Evolutionary conservation across 1,139 yeast species (phyloP), one percentile per base, ranked within the genome.

Genomic region (Candida sp.): DNA sequence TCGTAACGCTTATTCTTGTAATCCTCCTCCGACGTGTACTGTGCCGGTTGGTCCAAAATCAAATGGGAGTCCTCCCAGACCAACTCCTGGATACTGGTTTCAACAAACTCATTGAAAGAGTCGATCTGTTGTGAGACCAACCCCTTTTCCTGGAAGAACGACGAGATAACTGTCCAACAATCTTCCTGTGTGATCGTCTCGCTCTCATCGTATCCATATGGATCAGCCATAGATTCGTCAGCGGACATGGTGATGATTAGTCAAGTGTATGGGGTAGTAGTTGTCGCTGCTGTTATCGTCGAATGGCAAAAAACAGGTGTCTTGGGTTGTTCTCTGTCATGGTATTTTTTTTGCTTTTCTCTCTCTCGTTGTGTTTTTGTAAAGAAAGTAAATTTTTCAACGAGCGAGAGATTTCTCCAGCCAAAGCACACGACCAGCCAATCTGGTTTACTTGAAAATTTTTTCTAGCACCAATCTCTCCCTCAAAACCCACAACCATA

Each of bases 141-240:
- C 53, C 99, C 99, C 68, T 93, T 93, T 66, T 93, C 97, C 70
- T 88, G 93, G 79, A 96, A 96, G 70, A 94, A 96, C 28, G 98
- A 83, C 42, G 98, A 89, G 60, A 96, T 94, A 58, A 96, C 98
- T 38, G 97, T 88, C 99, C 99, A 96, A 74, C 98, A 93, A 77
- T 96, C 99, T 75, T 96, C 98, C 34, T 98, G 91, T 27, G 98
- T 92, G 76, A 94, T 90, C 66, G 87, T 89, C 58, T 80, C 78
- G 57, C 85, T 90, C 31, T 39, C 81, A 60, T 86, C 90, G 66
- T 84, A 85, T 60, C 80, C 84, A 69, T 88, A 87, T 49, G 87
- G 87, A 68, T 87, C 92, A 7, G 46, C 55, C 50, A 50, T 48
- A 39, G 47, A 44, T 42, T 53, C 56, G 44, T 54, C 56, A 39